Percentiles rank a stretch among this genome's conserved stretches.
phyloP scores from a whole-genome alignment of 2,329 filamentous ascomycete genomes.

The Verticillium zaregamsianum region DNA sequence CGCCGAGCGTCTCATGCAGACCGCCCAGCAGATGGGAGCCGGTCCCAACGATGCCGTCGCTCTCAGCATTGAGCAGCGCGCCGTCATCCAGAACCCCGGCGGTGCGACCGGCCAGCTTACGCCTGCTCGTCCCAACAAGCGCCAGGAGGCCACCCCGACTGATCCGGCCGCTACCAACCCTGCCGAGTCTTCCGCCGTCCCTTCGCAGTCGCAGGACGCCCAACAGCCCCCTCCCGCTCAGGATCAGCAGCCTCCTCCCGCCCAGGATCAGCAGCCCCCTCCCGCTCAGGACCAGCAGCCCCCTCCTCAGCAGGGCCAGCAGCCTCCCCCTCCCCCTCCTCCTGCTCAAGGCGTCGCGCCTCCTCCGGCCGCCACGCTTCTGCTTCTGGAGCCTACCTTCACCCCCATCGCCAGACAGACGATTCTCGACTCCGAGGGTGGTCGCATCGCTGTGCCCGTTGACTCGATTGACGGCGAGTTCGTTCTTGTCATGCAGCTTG shows the following conservation, averaged over 20 bases:
- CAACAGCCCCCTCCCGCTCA: not conserved
- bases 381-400: constrained; percentile 16
- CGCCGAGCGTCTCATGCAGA: constrained; percentile 15
- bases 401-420: constrained; percentile 12
- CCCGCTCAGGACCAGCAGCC: not conserved
- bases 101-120: constrained; percentile 10
- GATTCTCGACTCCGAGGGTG: constrained; percentile 14
- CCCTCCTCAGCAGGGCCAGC: not conserved
- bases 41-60: constrained; percentile 12
- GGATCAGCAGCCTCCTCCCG: not conserved
- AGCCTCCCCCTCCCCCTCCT: not conserved
- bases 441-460: constrained; percentile 15
- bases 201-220: not conserved
- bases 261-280: not conserved
- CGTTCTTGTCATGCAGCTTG: constrained; percentile 15
- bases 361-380: constrained; percentile 13
- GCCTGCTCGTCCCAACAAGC: constrained; percentile 5
- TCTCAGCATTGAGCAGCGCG: constrained; percentile 15
- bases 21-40: constrained; percentile 15
- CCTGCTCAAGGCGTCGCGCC: not conserved
- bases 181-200: not conserved
- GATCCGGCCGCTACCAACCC: not conserved
- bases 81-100: constrained; percentile 15
- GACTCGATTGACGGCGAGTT: constrained; percentile 16
- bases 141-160: constrained; percentile 5